These are phyloP conservation scores for Bocquillonia castaneifolia DNA, from an alignment of 441 rosid genomes.

Conservation along the genomic window DNA sequence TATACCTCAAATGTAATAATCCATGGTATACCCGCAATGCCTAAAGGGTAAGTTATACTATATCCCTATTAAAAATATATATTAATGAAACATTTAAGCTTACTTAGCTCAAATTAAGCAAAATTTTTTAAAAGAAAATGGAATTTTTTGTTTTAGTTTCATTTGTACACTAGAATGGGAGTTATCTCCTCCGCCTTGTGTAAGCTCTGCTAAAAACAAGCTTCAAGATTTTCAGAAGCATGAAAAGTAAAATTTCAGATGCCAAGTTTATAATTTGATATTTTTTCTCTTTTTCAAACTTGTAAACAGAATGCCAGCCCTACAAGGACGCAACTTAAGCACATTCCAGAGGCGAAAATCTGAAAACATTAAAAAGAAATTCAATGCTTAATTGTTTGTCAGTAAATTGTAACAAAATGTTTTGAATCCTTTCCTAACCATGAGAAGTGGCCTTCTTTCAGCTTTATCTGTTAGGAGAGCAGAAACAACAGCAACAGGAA, in stretches of 20 bases:
- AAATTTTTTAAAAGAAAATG: neutral
- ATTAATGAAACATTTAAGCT: too few relatives aligned
- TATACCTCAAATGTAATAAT: slow-evolving; percentile 17
- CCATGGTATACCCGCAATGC: slow-evolving; percentile 20
- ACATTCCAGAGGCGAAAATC: slow-evolving; percentile 4
- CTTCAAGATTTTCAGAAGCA: neutral
- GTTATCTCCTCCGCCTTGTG: slow-evolving; percentile 7
- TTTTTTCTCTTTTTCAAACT: neutral
- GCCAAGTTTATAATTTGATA: neutral
- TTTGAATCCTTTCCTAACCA: too few relatives aligned
- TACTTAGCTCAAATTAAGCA: neutral
- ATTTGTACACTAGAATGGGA: slow-evolving; percentile 6
- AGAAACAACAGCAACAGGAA: neutral
- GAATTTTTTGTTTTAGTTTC: neutral
- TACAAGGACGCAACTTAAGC: neutral
- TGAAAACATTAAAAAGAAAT: neutral
- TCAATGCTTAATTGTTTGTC: neutral
- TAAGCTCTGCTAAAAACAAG: slow-evolving; percentile 2
- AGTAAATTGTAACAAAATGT: too few relatives aligned
- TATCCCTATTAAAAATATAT: neutral
- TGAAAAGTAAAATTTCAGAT: too few relatives aligned
- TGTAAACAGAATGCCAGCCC: slow-evolving; percentile 16
- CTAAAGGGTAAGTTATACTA: neutral
- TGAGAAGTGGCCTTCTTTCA: slow-evolving; percentile 8
- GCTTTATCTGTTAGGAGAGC: neutral